These are phyloP conservation scores for Mortierella polycephala DNA, from an alignment of 371 early-diverging fungal species.

Conservation along the genomic window DNA sequence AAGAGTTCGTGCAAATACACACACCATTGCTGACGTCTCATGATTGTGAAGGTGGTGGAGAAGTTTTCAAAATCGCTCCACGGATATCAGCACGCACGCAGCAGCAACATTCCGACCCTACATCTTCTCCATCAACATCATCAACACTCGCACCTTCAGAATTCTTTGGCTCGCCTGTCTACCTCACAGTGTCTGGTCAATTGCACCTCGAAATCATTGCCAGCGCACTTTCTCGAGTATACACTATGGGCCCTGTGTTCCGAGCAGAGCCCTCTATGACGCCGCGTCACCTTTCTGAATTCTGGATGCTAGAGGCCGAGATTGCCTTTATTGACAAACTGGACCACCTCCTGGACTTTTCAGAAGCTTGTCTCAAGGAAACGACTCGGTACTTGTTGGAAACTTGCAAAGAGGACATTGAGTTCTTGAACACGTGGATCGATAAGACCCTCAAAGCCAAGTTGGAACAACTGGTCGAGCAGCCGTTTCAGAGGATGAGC, in stretches of 20 bases:
- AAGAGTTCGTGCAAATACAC: conserved; percentile 83
- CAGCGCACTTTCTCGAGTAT: conserved; percentile 82
- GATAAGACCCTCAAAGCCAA: conserved; percentile 59
- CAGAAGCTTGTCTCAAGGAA: conserved; percentile 64
- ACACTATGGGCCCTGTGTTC: conserved; percentile 89
- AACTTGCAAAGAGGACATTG: conserved; percentile 64
- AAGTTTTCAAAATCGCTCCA: conserved; percentile 75
- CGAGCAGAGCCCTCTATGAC: conserved; percentile 89
- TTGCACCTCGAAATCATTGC: conserved; percentile 88
- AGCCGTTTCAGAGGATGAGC: conserved; percentile 78
- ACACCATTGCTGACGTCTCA: conserved; percentile 88
- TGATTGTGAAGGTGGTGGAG: conserved; percentile 97
- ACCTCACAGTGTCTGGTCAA: conserved; percentile 91
- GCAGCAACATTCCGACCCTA: conserved; percentile 13
- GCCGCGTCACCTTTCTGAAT: conserved; percentile 91
- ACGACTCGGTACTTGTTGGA: conserved; percentile 64
- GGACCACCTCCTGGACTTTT: conserved; percentile 65
- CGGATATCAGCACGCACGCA: conserved; percentile 41
- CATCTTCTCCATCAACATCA: neutral
- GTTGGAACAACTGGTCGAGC: conserved; percentile 50
- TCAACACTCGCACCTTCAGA: conserved; percentile 57
- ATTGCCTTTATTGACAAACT: conserved; percentile 75
- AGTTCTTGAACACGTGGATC: conserved; percentile 64
- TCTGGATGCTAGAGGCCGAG: conserved; percentile 97
- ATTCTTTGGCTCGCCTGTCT: conserved; percentile 83